Base-by-base conservation (phyloP, 2,329 filamentous ascomycete species). In the Cladosporium sp. region DNA sequence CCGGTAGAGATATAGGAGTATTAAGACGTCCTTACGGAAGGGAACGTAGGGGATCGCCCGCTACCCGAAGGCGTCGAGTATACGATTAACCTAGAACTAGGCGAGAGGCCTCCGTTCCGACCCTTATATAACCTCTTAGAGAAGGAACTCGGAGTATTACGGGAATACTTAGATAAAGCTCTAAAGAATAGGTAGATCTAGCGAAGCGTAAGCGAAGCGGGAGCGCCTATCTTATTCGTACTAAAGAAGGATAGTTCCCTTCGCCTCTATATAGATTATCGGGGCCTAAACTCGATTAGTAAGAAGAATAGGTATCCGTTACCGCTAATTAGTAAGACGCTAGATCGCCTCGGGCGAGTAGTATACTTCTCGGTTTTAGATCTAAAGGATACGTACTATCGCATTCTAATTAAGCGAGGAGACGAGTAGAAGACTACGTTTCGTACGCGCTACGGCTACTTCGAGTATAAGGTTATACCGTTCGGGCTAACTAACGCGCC, bases 231-330 rank as follows among this genome's bases (percentile, higher is more conserved):
- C 37, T 44, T 58, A 34, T 58, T 57, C 43, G 30, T 54, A 32
- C 43, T 30, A 36, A 58, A 58, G 45, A 56, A 55, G 37, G 41
- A 56, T 38, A 40, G 48, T n/a, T 47, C 20, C 0, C 45, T 63
- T 8, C 18, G 53, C 4, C 36, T 65, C 5, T 64, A 54, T 53
- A 51, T 68, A 2, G 56, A 69, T 42, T 68, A 67, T 43, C 15
- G 54, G 20, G 36, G 44, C 1, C 42, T 69, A 24, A 69, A 69
- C 43, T 15, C 38, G 5, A 55, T 67, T n/a, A 68, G 57, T 0
- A 50, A 57, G 13, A 68, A 70, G 43, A 58, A 67, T 52, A 20
- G 45, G 2, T 63, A 64, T 39, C 54, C 50, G 0, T 19, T 69
- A n/a, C 56, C 50, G 0, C 42, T 65, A 12, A 62, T 67, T 24